A percentile compares a stretch with the other conserved stretches of the same genome.
phyloP scores from a whole-genome alignment of 345 rosid genomes.

The Gossypioides kirkii region DNA sequence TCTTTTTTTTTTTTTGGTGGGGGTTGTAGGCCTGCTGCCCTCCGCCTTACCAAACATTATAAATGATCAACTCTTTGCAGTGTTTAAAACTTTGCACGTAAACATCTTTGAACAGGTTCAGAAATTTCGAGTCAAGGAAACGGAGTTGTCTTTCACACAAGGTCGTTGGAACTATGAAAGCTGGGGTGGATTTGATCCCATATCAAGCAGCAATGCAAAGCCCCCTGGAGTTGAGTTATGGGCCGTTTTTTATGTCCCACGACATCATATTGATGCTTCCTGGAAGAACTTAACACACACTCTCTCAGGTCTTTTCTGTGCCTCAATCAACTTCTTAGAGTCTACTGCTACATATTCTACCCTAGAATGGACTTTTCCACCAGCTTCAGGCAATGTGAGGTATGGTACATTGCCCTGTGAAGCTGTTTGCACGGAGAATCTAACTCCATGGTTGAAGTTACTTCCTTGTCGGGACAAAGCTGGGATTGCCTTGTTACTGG shows the following conservation, averaged over 20 bases:
- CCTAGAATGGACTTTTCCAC: constrained; percentile 75
- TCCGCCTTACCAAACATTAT: not conserved
- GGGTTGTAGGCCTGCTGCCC: not conserved
- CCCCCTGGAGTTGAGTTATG: constrained; percentile 96
- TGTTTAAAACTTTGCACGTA: not conserved
- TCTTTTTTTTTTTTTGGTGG: not conserved
- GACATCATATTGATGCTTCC: constrained; percentile 59
- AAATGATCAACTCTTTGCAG: not conserved
- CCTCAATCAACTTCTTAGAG: constrained; percentile 88
- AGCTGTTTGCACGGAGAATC: constrained; percentile 97
- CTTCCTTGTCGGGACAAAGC: constrained; percentile 96
- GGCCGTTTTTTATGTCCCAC: constrained; percentile 90
- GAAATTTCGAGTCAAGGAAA: constrained; percentile 70
- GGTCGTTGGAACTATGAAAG: constrained; percentile 96
- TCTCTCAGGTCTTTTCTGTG: constrained; percentile 93
- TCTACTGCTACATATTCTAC: constrained; percentile 71
- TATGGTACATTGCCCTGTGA: constrained; percentile 94
- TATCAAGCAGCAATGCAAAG: constrained; percentile 83
- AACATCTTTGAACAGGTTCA: constrained; percentile 47
- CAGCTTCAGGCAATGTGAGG: constrained; percentile 54
- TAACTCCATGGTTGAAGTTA: constrained; percentile 96
- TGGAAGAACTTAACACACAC: constrained; percentile 91
- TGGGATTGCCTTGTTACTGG: constrained; percentile 72
- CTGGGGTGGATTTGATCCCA: constrained; percentile 95
- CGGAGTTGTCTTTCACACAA: constrained; percentile 95